phyloP scores from a whole-genome alignment of 768 basidiomycete species.

The Mrakia gelida region DNA sequence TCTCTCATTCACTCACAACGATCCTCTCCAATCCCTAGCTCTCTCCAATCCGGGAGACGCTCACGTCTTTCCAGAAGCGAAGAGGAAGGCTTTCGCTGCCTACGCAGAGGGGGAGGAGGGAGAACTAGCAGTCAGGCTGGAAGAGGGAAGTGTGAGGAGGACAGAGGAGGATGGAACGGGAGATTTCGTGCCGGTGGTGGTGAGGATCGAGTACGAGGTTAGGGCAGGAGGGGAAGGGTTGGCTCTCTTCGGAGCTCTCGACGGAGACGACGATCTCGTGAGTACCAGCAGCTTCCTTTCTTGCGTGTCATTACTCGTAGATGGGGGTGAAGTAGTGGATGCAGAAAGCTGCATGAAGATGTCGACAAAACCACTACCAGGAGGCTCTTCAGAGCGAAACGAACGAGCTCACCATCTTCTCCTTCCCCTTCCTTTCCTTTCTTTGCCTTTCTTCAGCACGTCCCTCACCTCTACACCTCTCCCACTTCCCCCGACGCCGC shows the following conservation, averaged over 20 bases:
- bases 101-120: conserved; percentile 89
- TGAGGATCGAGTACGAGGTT: conserved; percentile 31
- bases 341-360: not conserved
- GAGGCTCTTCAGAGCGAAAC: not conserved
- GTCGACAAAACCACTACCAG: no score
- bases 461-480: conserved; percentile 83
- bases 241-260: conserved; percentile 24
- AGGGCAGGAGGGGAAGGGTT: conserved; percentile 27
- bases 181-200: conserved; percentile 17
- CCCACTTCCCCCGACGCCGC: conserved; percentile 84
- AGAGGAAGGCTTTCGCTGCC: conserved; percentile 84
- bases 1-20: conserved; percentile 73
- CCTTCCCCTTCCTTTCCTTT: not conserved
- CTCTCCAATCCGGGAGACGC: conserved; percentile 60
- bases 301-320: not conserved
- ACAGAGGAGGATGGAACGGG: conserved; percentile 4
- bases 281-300: not conserved
- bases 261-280: conserved; percentile 27
- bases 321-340: not conserved
- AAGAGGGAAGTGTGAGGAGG: conserved; percentile 42
- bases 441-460: conserved; percentile 8
- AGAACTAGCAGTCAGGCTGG: conserved; percentile 83
- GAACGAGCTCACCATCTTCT: not conserved
- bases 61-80: conserved; percentile 85
- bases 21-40: conserved; percentile 64